Base-by-base conservation (phyloP, 1,139 yeast genomes). In the Pichia sp. region DNA sequence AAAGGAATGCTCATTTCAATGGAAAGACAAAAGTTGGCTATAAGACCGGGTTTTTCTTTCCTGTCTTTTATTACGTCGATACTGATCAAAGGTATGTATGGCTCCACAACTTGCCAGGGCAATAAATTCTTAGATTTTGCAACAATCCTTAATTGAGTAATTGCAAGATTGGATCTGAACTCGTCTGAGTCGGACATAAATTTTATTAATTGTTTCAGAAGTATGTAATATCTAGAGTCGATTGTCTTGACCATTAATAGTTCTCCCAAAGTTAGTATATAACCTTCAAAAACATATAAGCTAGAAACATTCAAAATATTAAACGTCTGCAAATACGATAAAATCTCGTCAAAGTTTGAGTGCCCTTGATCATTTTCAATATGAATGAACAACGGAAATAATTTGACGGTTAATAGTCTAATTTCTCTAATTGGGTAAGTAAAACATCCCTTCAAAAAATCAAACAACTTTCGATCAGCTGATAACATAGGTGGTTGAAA, bases 71-170 rank as follows among this genome's bases (percentile, higher is more conserved):
- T 79, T 16, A 86, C 69, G 41, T 75, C 72, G 44, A 80, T 75
- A 37, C 92, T 75, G n/a, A 88, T 69, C 42, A 84, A 74, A 1
- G 94, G 85, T 57, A 92, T 72, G 52, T 79, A 85, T 0, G 96
- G 95, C 3, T 87, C 76, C 34, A 88, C 65, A 23, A 92, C 62
- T 56, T 84, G 85, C 66, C 81, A 80, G 0, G 87, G 81, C 2
- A 85, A 73, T 32, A 76, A 59, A 3, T 58, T 53, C 49, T 65
- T 66, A 4, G 66, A 57, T 8, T 55, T 39, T 1, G 81, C 72
- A 10, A 81, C 69, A 28, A 68, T 62, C 27, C 73, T 61, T 27
- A 85, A 61, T 44, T 78, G 77, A 55, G 75, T 77, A 51, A 78
- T 77, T 0, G 85, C 86, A 43, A 81, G 65, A 42, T 85, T 77